phyloP scores from a whole-genome alignment of 345 rosid genomes.

The Kandelia obovata region DNA sequence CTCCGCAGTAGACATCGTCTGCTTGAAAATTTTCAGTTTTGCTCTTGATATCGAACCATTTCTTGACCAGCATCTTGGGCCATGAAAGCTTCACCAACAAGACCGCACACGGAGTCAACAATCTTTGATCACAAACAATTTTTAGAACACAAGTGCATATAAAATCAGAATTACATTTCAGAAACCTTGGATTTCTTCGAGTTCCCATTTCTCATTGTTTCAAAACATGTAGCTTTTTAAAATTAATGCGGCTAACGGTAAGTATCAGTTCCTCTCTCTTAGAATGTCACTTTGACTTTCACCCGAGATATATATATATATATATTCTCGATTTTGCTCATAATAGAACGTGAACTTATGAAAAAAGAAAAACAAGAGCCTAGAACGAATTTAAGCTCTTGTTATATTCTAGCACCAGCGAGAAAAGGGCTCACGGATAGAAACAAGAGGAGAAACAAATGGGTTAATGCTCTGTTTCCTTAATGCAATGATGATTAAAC shows the following conservation, averaged over 20 bases:
- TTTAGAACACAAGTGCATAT: constrained; percentile 11
- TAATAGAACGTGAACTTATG: constrained; percentile 10
- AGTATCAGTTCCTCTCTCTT: constrained; percentile 6
- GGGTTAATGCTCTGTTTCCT: constrained; percentile 20
- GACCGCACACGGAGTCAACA: constrained; percentile 14
- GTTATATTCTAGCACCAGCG: constrained; percentile 6
- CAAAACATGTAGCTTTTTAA: constrained; percentile 44
- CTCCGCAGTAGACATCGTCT: constrained; percentile 50
- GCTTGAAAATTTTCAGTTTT: constrained; percentile 83
- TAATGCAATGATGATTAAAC: constrained; percentile 30
- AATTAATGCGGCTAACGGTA: constrained; percentile 14
- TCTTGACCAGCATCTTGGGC: constrained; percentile 94
- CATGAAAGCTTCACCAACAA: constrained; percentile 66
- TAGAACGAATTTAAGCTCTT: constrained; percentile 4
- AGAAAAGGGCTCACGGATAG: constrained; percentile 5
- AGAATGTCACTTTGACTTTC: not conserved
- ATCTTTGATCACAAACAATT: not conserved
- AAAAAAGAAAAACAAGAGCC: not conserved
- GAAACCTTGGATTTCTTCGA: constrained; percentile 81
- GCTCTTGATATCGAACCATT: constrained; percentile 87
- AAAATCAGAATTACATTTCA: constrained; percentile 19
- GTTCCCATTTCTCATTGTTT: constrained; percentile 80
- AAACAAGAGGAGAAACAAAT: constrained; percentile 14
- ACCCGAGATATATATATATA: too few relatives aligned
- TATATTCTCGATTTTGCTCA: constrained; percentile 15